Conservation (phyloP, 2,329 filamentous ascomycete species). For the Colletotrichum cuscutae region DNA sequence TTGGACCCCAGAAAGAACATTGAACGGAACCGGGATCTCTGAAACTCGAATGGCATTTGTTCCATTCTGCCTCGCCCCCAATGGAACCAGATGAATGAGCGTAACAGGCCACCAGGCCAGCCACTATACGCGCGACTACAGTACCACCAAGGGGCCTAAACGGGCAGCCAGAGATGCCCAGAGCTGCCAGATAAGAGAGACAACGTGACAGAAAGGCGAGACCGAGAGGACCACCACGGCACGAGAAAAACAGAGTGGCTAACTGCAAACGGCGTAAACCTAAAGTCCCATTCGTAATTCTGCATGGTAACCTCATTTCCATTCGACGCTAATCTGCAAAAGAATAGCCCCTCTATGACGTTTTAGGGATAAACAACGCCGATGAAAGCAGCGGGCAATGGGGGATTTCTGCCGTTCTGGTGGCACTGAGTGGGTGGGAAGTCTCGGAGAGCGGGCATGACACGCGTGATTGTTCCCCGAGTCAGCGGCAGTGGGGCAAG, state of each 20-base stretch:
- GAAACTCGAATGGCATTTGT: not conserved
- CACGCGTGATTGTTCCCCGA: slow-evolving; percentile 23
- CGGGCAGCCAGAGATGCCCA: not conserved
- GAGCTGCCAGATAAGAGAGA: too few species aligned
- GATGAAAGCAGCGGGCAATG: not conserved
- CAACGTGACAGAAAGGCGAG: not conserved
- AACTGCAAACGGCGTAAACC: slow-evolving; percentile 22
- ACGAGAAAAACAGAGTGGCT: not conserved
- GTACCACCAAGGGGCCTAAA: not conserved
- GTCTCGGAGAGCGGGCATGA: not conserved
- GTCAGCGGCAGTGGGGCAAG: not conserved
- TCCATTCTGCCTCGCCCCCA: not conserved
- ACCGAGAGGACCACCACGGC: not conserved
- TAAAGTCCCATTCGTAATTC: not conserved
- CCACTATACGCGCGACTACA: not conserved
- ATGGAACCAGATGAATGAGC: not conserved
- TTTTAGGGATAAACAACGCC: not conserved
- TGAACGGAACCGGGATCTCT: not conserved
- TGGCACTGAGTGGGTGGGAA: not conserved
- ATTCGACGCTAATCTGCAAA: slow-evolving; percentile 6
- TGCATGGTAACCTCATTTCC: not conserved
- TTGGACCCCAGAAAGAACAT: not conserved
- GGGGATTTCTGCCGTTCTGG: too few species aligned
- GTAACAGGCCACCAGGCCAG: not conserved
- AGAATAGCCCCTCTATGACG: slow-evolving; percentile 11